phyloP scores from a whole-genome alignment of 805 yeast species.

The Debaryomyces hansenii region DNA sequence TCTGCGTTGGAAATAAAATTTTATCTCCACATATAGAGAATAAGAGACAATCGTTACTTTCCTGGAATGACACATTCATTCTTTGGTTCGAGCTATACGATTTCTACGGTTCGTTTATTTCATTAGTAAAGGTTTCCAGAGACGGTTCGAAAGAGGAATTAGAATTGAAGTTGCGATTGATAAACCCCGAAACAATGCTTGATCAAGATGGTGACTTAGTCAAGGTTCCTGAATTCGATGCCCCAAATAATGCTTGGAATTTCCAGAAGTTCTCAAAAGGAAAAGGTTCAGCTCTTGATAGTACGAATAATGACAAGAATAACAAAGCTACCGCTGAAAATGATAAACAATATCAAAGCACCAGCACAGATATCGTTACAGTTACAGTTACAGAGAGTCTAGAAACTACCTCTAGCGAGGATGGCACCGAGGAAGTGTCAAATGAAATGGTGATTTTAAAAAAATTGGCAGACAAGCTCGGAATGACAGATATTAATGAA shows the following conservation, averaged over 20 bases:
- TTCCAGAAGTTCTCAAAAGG: conserved; percentile 18
- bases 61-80: conserved; percentile 32
- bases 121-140: conserved; percentile 22
- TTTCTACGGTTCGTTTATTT: conserved; percentile 28
- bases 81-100: conserved; percentile 41
- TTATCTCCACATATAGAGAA: conserved; percentile 22
- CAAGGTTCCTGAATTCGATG: conserved; percentile 17
- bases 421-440: not conserved
- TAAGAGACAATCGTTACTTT: conserved; percentile 8
- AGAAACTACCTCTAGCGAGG: not conserved
- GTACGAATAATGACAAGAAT: not conserved
- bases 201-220: conserved; percentile 32
- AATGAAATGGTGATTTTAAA: not conserved
- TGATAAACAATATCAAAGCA: not conserved
- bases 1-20: conserved; percentile 22
- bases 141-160: conserved; percentile 17
- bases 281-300: not conserved
- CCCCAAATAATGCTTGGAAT: conserved; percentile 27
- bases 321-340: not conserved
- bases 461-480: conserved; percentile 4
- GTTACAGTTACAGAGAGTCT: not conserved
- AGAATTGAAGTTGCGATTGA: conserved; percentile 17
- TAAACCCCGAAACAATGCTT: conserved; percentile 30
- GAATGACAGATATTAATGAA: not conserved
- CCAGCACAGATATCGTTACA: not conserved